Evolutionary conservation across 2,329 filamentous ascomycete genomes (phyloP).

Genomic region (Malbranchea cinnamomea): DNA sequence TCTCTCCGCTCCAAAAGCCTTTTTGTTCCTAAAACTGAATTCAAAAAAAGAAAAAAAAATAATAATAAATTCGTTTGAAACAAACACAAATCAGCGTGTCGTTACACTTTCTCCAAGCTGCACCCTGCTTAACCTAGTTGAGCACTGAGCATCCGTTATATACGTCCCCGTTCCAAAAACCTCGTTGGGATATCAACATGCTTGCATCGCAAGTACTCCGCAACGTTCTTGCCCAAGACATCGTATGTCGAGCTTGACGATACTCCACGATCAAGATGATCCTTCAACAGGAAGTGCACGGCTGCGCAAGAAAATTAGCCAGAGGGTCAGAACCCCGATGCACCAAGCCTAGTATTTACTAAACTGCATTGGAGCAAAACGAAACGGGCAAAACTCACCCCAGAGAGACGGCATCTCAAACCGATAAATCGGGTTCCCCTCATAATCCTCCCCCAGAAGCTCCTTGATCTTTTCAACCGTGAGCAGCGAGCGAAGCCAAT

Average conservation of each 20-base stretch:
- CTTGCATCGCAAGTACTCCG: conserved; percentile 10
- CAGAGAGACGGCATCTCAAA: conserved; percentile 5
- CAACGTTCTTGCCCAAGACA: conserved; percentile 8
- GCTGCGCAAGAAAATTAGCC: too few relatives aligned
- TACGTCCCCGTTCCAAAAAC: conserved; percentile 7
- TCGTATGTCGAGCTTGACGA: conserved; percentile 6
- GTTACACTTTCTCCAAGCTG: too few relatives aligned
- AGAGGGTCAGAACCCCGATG: too few relatives aligned
- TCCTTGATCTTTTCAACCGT: conserved; percentile 6
- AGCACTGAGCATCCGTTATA: too few relatives aligned
- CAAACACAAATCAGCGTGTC: too few relatives aligned
- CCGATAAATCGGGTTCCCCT: not conserved
- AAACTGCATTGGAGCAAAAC: not conserved
- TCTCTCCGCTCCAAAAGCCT: too few relatives aligned
- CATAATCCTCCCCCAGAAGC: conserved; percentile 8
- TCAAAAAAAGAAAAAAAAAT: too few relatives aligned
- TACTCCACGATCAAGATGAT: conserved; percentile 9
- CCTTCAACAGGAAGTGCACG: conserved; percentile 10
- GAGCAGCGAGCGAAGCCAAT: conserved; percentile 22
- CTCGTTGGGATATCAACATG: conserved; percentile 8
- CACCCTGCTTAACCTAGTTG: too few relatives aligned
- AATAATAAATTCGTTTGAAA: too few relatives aligned
- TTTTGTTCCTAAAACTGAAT: too few relatives aligned
- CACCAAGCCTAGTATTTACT: conserved; percentile 4
- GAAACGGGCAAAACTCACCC: not conserved